Evolutionary conservation across 1,139 yeast species (phyloP).

Genomic region (Diutina rugosa): DNA sequence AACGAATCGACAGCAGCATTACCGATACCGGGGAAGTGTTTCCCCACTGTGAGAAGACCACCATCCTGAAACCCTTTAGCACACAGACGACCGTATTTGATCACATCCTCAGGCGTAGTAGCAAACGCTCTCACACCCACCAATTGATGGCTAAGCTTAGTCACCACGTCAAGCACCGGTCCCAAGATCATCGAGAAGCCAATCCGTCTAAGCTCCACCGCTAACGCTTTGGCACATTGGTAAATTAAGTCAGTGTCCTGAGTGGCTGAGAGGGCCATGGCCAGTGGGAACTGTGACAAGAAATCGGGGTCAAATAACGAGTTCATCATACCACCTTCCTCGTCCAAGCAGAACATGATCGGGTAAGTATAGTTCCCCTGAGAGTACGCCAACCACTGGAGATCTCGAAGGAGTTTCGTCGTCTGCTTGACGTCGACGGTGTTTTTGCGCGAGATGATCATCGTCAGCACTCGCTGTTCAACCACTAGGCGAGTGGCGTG

Average conservation of each 20-base stretch:
- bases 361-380: slow-evolving; percentile 43
- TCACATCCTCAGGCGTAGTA: slow-evolving; percentile 46
- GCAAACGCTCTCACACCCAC: slow-evolving; percentile 58
- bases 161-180: slow-evolving; percentile 52
- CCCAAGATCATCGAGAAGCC: slow-evolving; percentile 51
- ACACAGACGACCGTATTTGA: slow-evolving; percentile 40
- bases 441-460: slow-evolving; percentile 44
- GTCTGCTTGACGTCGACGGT: slow-evolving; percentile 39
- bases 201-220: slow-evolving; percentile 36
- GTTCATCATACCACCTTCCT: slow-evolving; percentile 37
- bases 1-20: slow-evolving; percentile 47
- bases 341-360: slow-evolving; percentile 24
- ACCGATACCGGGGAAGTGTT: slow-evolving; percentile 61
- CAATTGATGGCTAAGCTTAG: slow-evolving; percentile 42
- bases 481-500: slow-evolving; percentile 45
- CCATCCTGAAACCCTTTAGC: slow-evolving; percentile 44
- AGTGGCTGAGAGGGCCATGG: slow-evolving; percentile 54
- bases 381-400: slow-evolving; percentile 41
- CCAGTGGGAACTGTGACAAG: slow-evolving; percentile 51
- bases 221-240: slow-evolving; percentile 43
- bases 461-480: slow-evolving; percentile 41
- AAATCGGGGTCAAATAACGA: slow-evolving; percentile 40
- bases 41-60: slow-evolving; percentile 45
- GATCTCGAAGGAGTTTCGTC: slow-evolving; percentile 34
- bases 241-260: slow-evolving; percentile 37